Evolutionary conservation across 2,329 filamentous ascomycete genomes (phyloP).

Genomic region (Nannizziopsis arthrosporioides): DNA sequence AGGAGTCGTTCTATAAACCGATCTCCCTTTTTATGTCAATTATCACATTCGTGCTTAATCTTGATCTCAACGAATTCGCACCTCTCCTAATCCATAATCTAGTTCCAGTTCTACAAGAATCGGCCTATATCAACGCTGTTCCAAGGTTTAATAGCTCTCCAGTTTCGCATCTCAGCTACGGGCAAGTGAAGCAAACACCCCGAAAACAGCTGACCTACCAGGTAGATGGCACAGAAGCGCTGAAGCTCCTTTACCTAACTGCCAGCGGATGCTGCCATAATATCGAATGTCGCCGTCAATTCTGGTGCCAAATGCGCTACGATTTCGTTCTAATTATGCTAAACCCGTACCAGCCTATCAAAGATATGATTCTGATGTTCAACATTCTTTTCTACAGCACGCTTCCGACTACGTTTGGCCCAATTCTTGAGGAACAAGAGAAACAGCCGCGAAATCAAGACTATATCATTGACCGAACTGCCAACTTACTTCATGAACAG

Average conservation of each 20-base stretch:
- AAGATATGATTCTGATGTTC: constrained; percentile 44
- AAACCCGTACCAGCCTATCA: constrained; percentile 45
- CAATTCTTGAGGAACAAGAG: constrained; percentile 32
- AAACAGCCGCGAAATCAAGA: constrained; percentile 34
- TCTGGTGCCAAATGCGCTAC: constrained; percentile 48
- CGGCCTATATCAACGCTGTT: constrained; percentile 45
- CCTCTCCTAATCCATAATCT: constrained; percentile 29
- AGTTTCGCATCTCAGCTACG: constrained; percentile 30
- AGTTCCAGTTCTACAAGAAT: constrained; percentile 31
- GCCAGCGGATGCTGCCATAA: constrained; percentile 38
- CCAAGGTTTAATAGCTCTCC: constrained; percentile 39
- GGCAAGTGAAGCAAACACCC: constrained; percentile 31
- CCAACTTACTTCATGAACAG: constrained; percentile 45
- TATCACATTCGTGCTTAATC: constrained; percentile 30
- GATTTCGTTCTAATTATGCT: constrained; percentile 50
- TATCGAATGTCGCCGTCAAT: constrained; percentile 33
- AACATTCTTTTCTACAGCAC: constrained; percentile 46
- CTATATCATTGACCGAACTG: constrained; percentile 46
- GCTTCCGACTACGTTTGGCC: constrained; percentile 43
- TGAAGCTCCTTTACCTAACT: constrained; percentile 44
- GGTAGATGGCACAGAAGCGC: constrained; percentile 43
- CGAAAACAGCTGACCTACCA: constrained; percentile 35
- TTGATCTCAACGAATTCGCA: constrained; percentile 29
- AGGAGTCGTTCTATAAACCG: constrained; percentile 41
- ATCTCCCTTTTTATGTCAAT: constrained; percentile 34